Conservation (phyloP, 768 basidiomycete species). For the Kwoniella dejecticola region DNA sequence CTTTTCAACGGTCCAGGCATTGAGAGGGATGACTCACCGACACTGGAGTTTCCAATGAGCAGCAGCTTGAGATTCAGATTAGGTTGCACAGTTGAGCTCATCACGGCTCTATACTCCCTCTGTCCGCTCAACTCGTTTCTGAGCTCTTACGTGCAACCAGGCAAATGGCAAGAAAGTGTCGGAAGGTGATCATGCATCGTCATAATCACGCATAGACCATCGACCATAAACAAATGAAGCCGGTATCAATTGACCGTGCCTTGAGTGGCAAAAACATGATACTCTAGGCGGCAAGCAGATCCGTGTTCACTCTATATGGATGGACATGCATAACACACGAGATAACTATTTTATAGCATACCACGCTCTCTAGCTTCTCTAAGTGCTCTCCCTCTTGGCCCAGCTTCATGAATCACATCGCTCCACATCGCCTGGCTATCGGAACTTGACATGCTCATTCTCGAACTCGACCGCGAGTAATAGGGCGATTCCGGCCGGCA, state of each 20-base stretch:
- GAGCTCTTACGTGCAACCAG: too few relatives aligned
- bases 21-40: constrained; percentile 69
- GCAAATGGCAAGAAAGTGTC: too few relatives aligned
- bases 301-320: too few relatives aligned
- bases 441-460: constrained; percentile 8
- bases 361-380: constrained; percentile 26
- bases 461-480: constrained; percentile 1
- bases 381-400: constrained; percentile 27
- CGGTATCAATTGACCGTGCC: too few relatives aligned
- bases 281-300: too few relatives aligned
- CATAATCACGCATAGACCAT: too few relatives aligned
- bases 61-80: constrained; percentile 49
- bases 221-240: too few relatives aligned
- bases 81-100: constrained; percentile 11
- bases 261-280: too few relatives aligned
- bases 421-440: constrained; percentile 1
- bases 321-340: too few relatives aligned
- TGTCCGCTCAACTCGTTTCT: too few relatives aligned
- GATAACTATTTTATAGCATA: constrained; percentile 11
- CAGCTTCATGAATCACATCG: constrained; percentile 14
- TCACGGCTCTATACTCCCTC: constrained; percentile 1
- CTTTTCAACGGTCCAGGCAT: neutral
- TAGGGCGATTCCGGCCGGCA: constrained; percentile 4
- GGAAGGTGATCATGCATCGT: too few relatives aligned
- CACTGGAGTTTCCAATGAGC: constrained; percentile 59